Evolutionary conservation across 345 rosid genomes (phyloP).

Genomic region (Psidium friedrichsthalianum): DNA sequence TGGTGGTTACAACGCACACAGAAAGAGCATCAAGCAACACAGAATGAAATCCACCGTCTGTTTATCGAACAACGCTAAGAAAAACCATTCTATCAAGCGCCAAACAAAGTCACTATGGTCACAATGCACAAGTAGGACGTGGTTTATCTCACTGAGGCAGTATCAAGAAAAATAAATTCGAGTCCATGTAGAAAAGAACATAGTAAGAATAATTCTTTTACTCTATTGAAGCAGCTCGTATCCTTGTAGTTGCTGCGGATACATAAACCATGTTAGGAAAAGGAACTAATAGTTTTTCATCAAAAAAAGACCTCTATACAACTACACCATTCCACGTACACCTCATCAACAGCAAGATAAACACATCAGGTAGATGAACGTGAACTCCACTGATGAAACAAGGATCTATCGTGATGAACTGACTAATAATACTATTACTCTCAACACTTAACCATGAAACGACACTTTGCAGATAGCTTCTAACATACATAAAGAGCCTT

Average conservation of each 20-base stretch:
- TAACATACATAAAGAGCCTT: slow-evolving; percentile 44
- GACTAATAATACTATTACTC: not conserved
- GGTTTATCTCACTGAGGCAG: not conserved
- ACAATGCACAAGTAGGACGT: not conserved
- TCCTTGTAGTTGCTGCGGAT: not conserved
- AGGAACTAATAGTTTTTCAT: not conserved
- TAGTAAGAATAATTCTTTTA: not conserved
- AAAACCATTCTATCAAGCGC: not conserved
- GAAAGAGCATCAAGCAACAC: not conserved
- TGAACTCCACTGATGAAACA: not conserved
- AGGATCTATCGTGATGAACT: not conserved
- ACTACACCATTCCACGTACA: not conserved
- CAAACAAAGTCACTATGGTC: not conserved
- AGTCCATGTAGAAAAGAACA: not conserved
- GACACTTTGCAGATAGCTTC: not conserved
- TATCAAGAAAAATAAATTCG: not conserved
- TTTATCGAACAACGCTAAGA: not conserved
- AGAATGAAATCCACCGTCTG: not conserved
- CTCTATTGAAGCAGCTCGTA: not conserved
- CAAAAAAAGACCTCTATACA: not conserved
- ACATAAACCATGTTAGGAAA: not conserved
- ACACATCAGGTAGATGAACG: not conserved
- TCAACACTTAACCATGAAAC: not conserved
- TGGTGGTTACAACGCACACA: not conserved
- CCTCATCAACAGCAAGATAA: not conserved